These are phyloP conservation scores for Penicillium corylophilum DNA, from an alignment of 2,329 filamentous ascomycete genomes.

Conservation along the genomic window DNA sequence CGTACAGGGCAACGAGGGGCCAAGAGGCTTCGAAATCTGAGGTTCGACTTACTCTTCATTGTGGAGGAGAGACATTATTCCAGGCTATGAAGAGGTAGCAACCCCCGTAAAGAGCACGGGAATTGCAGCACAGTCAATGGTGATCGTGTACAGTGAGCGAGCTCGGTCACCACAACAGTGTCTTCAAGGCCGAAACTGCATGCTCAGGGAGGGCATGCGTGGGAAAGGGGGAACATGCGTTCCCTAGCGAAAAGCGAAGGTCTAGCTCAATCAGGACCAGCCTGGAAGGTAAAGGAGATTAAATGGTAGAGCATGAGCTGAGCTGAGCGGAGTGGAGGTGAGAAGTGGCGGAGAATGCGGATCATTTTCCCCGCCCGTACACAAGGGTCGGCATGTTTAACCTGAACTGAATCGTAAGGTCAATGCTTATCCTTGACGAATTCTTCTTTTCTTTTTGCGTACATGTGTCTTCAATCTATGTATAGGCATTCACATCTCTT, in stretches of 20 bases:
- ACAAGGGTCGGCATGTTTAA: background rate
- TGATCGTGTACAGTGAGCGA: conserved; percentile 1
- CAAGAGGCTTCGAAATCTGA: background rate
- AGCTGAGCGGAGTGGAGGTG: conserved; percentile 3
- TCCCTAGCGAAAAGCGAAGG: conserved; percentile 10
- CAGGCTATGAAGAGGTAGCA: background rate
- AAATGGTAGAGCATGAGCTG: background rate
- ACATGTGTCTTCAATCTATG: no score
- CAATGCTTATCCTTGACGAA: no score
- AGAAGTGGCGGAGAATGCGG: conserved; percentile 14
- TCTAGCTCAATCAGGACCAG: conserved; percentile 33
- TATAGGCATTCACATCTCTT: no score
- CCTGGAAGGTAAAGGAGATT: conserved; percentile 22
- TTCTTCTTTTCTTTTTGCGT: no score
- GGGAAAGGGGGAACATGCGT: conserved; percentile 10
- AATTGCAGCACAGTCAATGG: background rate
- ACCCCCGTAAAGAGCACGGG: background rate
- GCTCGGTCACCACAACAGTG: conserved; percentile 2
- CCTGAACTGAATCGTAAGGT: background rate
- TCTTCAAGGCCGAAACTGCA: conserved; percentile 9
- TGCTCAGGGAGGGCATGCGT: conserved; percentile 16
- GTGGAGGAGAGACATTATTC: conserved; percentile 50
- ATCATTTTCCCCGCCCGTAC: conserved; percentile 11
- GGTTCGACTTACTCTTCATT: conserved; percentile 50
- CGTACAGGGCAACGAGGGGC: background rate